phyloP scores from a whole-genome alignment of 2,329 filamentous ascomycete genomes.

The Scedosporium apiospermum region DNA sequence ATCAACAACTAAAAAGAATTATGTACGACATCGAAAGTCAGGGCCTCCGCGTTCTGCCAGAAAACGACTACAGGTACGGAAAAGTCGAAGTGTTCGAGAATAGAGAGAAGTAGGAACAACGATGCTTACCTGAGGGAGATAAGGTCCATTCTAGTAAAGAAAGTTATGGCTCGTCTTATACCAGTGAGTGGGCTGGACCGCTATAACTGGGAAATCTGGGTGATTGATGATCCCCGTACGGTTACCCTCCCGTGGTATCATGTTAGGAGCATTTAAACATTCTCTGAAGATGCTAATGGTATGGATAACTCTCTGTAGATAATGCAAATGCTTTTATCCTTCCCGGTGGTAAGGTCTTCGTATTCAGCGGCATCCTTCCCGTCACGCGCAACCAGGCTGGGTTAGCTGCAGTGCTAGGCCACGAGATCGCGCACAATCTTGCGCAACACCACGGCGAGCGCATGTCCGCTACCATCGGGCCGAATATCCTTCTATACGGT shows the following conservation, averaged over 20 bases:
- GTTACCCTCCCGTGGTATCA: conserved; percentile 5
- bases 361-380: conserved; percentile 63
- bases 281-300: neutral
- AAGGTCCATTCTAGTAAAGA: conserved; percentile 44
- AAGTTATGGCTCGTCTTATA: conserved; percentile 57
- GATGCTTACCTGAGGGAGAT: neutral
- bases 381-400: conserved; percentile 58
- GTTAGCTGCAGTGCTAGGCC: conserved; percentile 65
- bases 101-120: neutral
- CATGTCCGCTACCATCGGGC: conserved; percentile 42
- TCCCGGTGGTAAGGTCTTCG: conserved; percentile 72
- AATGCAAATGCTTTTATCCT: conserved; percentile 68
- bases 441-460: conserved; percentile 60
- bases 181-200: conserved; percentile 53
- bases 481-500: conserved; percentile 40
- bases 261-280: neutral
- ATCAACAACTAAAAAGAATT: conserved; percentile 46
- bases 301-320: conserved; percentile 16
- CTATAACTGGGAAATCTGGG: conserved; percentile 60
- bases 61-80: conserved; percentile 38
- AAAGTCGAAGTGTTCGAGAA: neutral
- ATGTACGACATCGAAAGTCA: conserved; percentile 43
- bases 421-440: conserved; percentile 72
- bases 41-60: conserved; percentile 45
- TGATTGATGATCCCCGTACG: conserved; percentile 56